Evolutionary conservation across 176 grass and related monocot genomes (phyloP), one percentile per base, ranked within the genome.

Genomic region (Themeda triandra): DNA sequence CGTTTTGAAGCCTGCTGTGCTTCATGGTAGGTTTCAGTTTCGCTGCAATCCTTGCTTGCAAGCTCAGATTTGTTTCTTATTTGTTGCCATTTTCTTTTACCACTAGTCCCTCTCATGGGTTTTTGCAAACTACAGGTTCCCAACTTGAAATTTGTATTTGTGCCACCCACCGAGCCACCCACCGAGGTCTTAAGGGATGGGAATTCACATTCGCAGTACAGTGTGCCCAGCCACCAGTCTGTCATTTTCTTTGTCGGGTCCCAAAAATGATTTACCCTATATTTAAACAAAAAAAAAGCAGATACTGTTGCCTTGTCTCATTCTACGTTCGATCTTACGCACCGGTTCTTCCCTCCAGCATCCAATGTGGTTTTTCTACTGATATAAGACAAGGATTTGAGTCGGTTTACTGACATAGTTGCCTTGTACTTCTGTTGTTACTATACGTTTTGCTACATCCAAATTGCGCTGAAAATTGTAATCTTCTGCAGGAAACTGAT

Each of bases 161-260:
- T 6, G 51, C 62, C n/a, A 80, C 9, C 62, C 23, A 80, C 8
- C 6, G 9, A 39, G 51, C 62, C n/a, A 80, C 9, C 62, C 23
- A 80, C 8, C 6, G 9, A 39, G 18, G 15, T 46, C 5, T 62
- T 32, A 30, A 59, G 53, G 29, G 6, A 13, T 36, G 54, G 15
- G 8, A 63, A 75, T 74, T 54, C 69, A 35, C 46, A 82, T 69
- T 82, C 19, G 51, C 32, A 71, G 30, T 46, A 44, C 23, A 58
- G 46, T 49, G 10, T 33, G 56, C 15, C 59, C 28, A 75, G 36
- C 73, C 42, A 18, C 13, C 35, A 10, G 63, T 25, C 32, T 86
- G 83, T 71, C 32, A 71, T 53, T 85, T 85, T 71, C 83, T 77
- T 65, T 64, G 78, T 72, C 48, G 69, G 81, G 59, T 39, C 21